Evolutionary conservation across 495 filamentous ascomycete genomes (phyloP), one percentile per base, ranked within the genome.

Genomic region (Gamarada debralockiae): DNA sequence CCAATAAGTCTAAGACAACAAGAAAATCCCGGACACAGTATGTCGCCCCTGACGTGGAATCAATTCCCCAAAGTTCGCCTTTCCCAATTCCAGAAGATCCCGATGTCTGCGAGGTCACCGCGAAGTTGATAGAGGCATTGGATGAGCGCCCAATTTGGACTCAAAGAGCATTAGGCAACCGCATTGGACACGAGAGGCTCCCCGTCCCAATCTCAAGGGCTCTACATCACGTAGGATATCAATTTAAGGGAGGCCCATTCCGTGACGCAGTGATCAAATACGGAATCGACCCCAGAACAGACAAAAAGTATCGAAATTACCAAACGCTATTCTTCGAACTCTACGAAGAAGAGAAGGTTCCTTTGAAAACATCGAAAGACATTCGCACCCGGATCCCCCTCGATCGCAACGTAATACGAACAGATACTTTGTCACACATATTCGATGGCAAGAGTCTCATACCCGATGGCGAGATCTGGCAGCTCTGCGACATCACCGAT

Each of bases 201-300:
- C 15, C 55, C 5, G 76, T 79, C 56, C 61, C 78, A 10, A 72
- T 90, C 21, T 81, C 84, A 61, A 68, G 81, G 53, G 80, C 85
- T 41, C 67, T 86, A 27, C 84, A 84, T 52, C 89, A 95, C 58
- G 81, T 87, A 1, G 91, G 85, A 7, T 98, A 96, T 69, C 84
- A 87, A 69, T 96, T 96, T 75, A 82, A 81, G 42, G 85, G 84
- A 5, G 93, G 93, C 0, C 93, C 93, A 0, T 98, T 89, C 86
- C 80, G 89, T 43, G 91, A 97, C 65, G 83, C 87, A 13, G 78
- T 96, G 51, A 77, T 97, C 53, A 79, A 76, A 47, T 89, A 89
- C 58, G 95, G 93, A 10, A 61, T 95, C 22, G 95, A 98, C 62
- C 93, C 93, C 0, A 80, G 95, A 43, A 71, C 67, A 6, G 85